Evolutionary conservation across 805 yeast genomes (phyloP).

Genomic region (Ogataea saltuana): DNA sequence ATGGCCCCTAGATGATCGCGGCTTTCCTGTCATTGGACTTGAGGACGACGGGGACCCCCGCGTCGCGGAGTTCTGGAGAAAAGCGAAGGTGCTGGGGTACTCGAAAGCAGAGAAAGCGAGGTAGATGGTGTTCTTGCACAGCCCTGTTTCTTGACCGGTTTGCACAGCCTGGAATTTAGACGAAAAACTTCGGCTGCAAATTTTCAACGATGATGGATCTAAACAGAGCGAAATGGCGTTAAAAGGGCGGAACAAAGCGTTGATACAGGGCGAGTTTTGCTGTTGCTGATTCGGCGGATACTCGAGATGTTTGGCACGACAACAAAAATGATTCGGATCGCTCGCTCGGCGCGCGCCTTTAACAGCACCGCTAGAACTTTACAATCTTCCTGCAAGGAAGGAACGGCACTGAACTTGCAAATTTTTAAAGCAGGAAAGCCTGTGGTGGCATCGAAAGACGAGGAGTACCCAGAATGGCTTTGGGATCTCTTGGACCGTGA

Average conservation of each 20-base stretch:
- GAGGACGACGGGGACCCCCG: not conserved
- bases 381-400: constrained; percentile 61
- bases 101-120: not conserved
- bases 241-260: too few relatives aligned
- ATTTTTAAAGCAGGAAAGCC: constrained; percentile 81
- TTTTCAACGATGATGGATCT: too few relatives aligned
- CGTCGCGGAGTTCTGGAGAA: not conserved
- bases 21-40: not conserved
- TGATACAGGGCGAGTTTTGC: too few relatives aligned
- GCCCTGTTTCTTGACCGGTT: not conserved
- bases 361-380: constrained; percentile 19
- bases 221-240: too few relatives aligned
- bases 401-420: constrained; percentile 71
- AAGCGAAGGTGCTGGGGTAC: not conserved
- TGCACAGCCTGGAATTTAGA: not conserved
- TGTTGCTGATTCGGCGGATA: too few relatives aligned
- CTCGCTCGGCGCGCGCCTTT: constrained; percentile 21
- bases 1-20: not conserved
- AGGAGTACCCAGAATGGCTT: constrained; percentile 92
- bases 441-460: constrained; percentile 83
- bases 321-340: not conserved
- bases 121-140: not conserved
- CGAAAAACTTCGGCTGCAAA: not conserved
- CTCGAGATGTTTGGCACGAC: too few relatives aligned
- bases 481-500: constrained; percentile 80